phyloP scores from a whole-genome alignment of 192 early-diverging fungal genomes.

The Pilaira anomala region DNA sequence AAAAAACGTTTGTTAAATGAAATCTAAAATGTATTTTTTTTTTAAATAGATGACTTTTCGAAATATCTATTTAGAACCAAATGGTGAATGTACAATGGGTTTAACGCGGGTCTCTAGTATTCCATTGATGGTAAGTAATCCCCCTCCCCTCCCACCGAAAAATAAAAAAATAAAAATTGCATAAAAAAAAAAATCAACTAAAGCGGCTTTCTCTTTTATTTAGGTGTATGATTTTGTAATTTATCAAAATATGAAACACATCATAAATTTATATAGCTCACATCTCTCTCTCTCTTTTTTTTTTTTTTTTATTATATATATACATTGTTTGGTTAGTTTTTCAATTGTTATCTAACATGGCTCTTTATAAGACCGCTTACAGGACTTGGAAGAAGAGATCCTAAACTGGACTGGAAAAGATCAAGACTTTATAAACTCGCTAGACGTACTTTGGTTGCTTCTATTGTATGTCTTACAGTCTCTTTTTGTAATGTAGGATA shows the following conservation, averaged over 20 bases:
- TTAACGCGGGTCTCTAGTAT: conserved; percentile 28
- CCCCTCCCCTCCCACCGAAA: background rate
- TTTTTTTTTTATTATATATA: no score
- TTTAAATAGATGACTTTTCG: conserved; percentile 25
- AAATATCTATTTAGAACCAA: conserved; percentile 21
- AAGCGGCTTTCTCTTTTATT: no score
- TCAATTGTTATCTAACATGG: conserved; percentile 38
- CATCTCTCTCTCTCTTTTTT: background rate
- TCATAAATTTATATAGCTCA: background rate
- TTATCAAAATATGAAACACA: background rate
- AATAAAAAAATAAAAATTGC: background rate
- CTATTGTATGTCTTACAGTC: conserved; percentile 39
- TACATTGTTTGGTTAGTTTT: conserved; percentile 22
- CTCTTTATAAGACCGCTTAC: conserved; percentile 36
- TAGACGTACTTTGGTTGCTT: conserved; percentile 43
- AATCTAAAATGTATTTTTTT: background rate
- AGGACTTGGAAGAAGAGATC: conserved; percentile 4
- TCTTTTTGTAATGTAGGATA: conserved; percentile 43
- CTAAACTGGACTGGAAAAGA: conserved; percentile 27
- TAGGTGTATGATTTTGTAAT: conserved; percentile 39
- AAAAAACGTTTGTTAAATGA: background rate
- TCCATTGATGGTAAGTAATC: conserved; percentile 40
- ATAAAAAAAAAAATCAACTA: no score
- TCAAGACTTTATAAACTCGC: conserved; percentile 35
- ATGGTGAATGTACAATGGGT: conserved; percentile 36